phyloP scores from a whole-genome alignment of 2,329 filamentous ascomycete species.

The Massarina eburnea region DNA sequence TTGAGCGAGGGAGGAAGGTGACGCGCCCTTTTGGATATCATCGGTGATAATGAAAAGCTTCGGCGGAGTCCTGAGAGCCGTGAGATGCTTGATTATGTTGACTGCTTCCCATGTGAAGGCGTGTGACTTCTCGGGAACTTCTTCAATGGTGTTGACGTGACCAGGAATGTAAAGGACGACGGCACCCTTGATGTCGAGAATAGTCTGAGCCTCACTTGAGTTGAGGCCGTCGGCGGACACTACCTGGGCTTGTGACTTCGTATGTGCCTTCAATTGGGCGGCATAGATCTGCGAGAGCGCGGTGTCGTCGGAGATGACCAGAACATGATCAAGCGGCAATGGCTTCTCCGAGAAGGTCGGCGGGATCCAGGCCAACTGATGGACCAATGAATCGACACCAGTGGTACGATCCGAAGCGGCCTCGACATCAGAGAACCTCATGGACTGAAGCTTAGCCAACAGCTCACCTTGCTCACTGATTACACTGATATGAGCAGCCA shows the following conservation, averaged over 20 bases:
- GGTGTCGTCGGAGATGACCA: constrained; percentile 29
- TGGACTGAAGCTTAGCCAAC: constrained; percentile 36
- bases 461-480: constrained; percentile 29
- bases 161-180: constrained; percentile 21
- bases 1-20: constrained; percentile 38
- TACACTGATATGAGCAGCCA: constrained; percentile 35
- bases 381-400: constrained; percentile 36
- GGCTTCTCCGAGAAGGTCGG: constrained; percentile 37
- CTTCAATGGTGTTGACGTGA: constrained; percentile 2
- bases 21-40: constrained; percentile 22
- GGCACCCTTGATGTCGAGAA: constrained; percentile 11
- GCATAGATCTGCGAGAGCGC: constrained; percentile 17
- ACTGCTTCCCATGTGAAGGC: constrained; percentile 22
- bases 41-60: constrained; percentile 38
- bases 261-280: constrained; percentile 14
- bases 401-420: constrained; percentile 24
- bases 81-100: constrained; percentile 18
- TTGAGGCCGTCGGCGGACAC: constrained; percentile 12
- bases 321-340: constrained; percentile 21
- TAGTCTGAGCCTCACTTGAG: neutral
- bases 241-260: constrained; percentile 1
- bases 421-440: constrained; percentile 48
- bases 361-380: constrained; percentile 44
- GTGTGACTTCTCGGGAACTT: constrained; percentile 16
- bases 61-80: constrained; percentile 7